A percentile compares a stretch with the other conserved stretches of the same genome.
These are phyloP conservation scores for Penstemon eatonii DNA, from an alignment of 257 asterid species.

Conservation along the genomic window DNA sequence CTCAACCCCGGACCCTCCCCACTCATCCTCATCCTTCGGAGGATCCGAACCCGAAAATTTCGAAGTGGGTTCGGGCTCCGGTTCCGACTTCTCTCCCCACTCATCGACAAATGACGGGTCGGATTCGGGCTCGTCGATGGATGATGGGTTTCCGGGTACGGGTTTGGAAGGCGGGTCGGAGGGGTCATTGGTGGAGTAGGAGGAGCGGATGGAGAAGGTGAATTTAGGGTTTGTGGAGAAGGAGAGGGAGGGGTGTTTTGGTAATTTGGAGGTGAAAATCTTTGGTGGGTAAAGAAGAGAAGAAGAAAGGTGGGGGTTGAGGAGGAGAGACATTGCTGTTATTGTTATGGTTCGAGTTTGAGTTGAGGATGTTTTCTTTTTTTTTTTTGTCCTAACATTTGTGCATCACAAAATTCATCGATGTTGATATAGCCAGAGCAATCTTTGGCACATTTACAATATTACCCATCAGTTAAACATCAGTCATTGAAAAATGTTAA, in stretches of 20 bases:
- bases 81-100: constrained; percentile 80
- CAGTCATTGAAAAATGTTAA: too few relatives aligned
- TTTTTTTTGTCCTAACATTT: neutral
- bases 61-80: constrained; percentile 53
- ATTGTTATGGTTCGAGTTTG: neutral
- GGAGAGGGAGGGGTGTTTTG: constrained; percentile 23
- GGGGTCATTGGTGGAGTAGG: constrained; percentile 34
- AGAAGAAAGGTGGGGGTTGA: constrained; percentile 31
- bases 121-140: constrained; percentile 70
- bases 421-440: too few relatives aligned
- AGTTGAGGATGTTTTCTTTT: neutral
- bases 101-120: constrained; percentile 56
- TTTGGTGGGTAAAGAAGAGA: constrained; percentile 23
- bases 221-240: constrained; percentile 31
- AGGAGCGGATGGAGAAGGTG: constrained; percentile 34
- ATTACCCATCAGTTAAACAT: too few relatives aligned
- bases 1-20: constrained; percentile 48
- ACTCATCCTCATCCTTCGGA: constrained; percentile 66
- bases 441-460: too few relatives aligned
- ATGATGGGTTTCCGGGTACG: constrained; percentile 32
- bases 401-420: neutral
- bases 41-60: constrained; percentile 62
- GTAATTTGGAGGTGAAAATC: constrained; percentile 24
- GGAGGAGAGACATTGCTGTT: constrained; percentile 42
- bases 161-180: constrained; percentile 31